Base-by-base conservation (phyloP, 139 green algal genomes). In the Micractinium sp. region DNA sequence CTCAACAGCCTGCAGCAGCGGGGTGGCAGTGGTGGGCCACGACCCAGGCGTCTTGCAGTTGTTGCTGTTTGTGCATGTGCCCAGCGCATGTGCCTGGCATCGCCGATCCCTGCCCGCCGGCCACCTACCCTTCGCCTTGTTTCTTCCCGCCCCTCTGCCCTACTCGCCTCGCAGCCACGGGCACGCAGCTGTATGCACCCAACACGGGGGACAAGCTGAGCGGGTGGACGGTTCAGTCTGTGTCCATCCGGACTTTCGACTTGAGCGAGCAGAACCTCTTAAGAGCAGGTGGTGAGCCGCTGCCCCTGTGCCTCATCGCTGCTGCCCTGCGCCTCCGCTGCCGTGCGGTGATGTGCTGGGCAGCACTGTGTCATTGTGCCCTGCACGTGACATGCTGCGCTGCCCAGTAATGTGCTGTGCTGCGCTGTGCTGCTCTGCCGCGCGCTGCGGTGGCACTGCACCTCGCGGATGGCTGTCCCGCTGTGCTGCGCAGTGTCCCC, bases 201-300 rank as follows among this genome's bases (percentile, higher is more conserved):
- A 19, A 19, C 27, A 67, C 78, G 0, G 80, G 80, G 27, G 87
- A 90, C 63, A 29, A 87, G 60, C 83, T 90, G 27, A 90, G 87
- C 63, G 87, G 87, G 4, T 90, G 87, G 87, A 66, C 15, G 19
- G 35, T 90, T 13, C 20, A 47, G 41, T 53, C 20, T 13, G 71
- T 88, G 31, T 27, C n/a, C 29, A 82, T 88, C 27, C 31, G 25
- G 15, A 71, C 41, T 7, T 47, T 88, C 19, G 66, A 81, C 85
- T 47, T 81, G 71, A 22, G 29, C 27, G 12, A 60, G 41, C 18
- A 74, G 71, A 33, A 82, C 33, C 85, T 88, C 4, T 20, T 82
- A 2, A 29, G 35, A 25, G 20, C 39, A 88, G 85, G 85, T 82
- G 85, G 31, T 41, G 61, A 47, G 39, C 38, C 35, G 14, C 0